Evolutionary conservation across 176 grass and related monocot species (phyloP), one percentile per base, ranked within the genome.

Genomic region (Oryza longistaminata): DNA sequence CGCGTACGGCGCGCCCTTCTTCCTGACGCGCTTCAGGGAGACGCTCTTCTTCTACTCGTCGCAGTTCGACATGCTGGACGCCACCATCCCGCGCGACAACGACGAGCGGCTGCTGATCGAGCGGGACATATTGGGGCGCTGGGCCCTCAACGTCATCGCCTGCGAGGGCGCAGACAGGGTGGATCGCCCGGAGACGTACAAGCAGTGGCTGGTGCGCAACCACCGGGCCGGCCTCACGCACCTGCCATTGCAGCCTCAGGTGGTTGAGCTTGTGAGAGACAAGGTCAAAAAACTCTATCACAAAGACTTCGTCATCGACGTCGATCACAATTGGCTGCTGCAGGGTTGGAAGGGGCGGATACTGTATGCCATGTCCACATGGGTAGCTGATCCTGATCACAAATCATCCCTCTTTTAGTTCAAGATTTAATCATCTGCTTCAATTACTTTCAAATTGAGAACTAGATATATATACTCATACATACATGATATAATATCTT

Each of bases 81-180:
- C 86, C 11, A 82, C 74, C 21, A 9, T 85, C 33, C 90, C 86
- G 3, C 86, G 78, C 9, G 84, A 87, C 80, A 80, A 73, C 27
- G 58, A 73, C 0, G 76, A 29, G 4, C 39, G 91, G 25, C 64
- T 81, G 77, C 27, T 74, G 40, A 64, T 91, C 0, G 90, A 91
- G 82, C 86, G 68, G 21, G 66, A 78, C 7, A 4, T 91, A 4
- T 11, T 89, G 0, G 90, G 91, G 0, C 81, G 33, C 0, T 24
- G 6, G 9, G 90, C 78, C 24, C 55, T 85, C 13, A 91, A 91
- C 16, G 60, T 74, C 15, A 62, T 92, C 5, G 87, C 91, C 39
- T 92, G 91, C 6, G 91, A 92, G 46, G 84, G 87, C 14, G 40
- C 81, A 3, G 87, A 90, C 69, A 60, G 87, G 27, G 91, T 92